These are phyloP conservation scores for Auriculariales sp. DNA, from an alignment of 768 basidiomycete genomes.

Conservation along the genomic window DNA sequence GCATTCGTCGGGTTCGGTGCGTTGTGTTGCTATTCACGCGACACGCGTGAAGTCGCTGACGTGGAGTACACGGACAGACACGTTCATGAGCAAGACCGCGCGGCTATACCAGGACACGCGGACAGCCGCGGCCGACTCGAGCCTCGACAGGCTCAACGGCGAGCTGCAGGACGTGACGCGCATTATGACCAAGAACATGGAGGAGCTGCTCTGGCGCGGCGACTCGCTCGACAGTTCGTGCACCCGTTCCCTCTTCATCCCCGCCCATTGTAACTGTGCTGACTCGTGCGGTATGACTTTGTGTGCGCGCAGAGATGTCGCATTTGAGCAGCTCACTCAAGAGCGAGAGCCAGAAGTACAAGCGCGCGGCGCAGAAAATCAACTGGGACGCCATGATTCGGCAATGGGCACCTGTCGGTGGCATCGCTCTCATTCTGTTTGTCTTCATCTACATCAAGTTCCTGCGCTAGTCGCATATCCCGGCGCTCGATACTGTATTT, in stretches of 20 bases:
- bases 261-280: not conserved
- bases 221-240: slow-evolving; percentile 86
- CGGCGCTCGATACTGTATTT: too few relatives aligned
- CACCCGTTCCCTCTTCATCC: not conserved
- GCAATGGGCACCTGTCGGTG: slow-evolving; percentile 89
- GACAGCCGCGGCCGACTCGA: slow-evolving; percentile 39
- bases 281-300: too few relatives aligned
- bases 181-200: slow-evolving; percentile 99
- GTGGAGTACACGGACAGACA: slow-evolving; percentile 39
- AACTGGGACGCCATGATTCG: slow-evolving; percentile 88
- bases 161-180: slow-evolving; percentile 95
- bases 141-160: slow-evolving; percentile 78
- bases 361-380: slow-evolving; percentile 88
- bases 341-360: slow-evolving; percentile 94
- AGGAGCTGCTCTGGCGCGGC: slow-evolving; percentile 94
- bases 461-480: not conserved
- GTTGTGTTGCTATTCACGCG: slow-evolving; percentile 17
- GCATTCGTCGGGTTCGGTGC: slow-evolving; percentile 95
- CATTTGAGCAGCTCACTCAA: slow-evolving; percentile 87
- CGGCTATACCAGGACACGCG: slow-evolving; percentile 90
- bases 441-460: slow-evolving; percentile 62
- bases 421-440: slow-evolving; percentile 31
- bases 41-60: not conserved
- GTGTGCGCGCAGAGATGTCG: slow-evolving; percentile 74
- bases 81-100: slow-evolving; percentile 97